Evolutionary conservation across 2,329 filamentous ascomycete species (phyloP), one percentile per base, ranked within the genome.

Genomic region (Colletotrichum costaricense): DNA sequence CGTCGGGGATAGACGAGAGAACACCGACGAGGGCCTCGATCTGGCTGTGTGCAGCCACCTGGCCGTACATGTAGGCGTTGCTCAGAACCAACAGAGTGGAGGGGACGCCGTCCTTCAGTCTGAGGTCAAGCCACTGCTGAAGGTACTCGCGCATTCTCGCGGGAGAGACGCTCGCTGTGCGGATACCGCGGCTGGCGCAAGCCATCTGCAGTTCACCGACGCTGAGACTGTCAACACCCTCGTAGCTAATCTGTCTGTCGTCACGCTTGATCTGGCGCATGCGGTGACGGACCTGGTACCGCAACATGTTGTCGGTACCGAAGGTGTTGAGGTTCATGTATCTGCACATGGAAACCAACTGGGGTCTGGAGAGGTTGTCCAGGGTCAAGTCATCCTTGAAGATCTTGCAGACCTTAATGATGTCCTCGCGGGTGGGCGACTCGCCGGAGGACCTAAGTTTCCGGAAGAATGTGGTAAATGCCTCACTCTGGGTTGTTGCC

Each of bases 251-350:
- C 75, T 95, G 95, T 77, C 92, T 93, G 85, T 99, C 97, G 80
- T 99, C 97, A 75, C 96, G 93, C 91, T 99, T 99, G 88, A 98
- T 98, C 85, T 99, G 97, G 78, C 96, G 92, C 97, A 99, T 99
- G 75, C 96, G 94, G 85, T 98, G 95, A 72, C 97, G 94, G 79
- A 99, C 92, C 82, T 97, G 95, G 86, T 99, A 99, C 68, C 97
- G 94, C 64, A 99, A 92, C 93, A 99, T 97, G 83, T 95, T 94
- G 84, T 99, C 97, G 26, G 97, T 98, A 76, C 97, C 97, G 79
- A 98, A 98, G 0, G 95, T 96, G 86, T 96, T 97, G 69, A 99
- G 90, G 84, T 97, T 98, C 93, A 99, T 95, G 87, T 99, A 99
- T 74, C 94, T 93, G 88, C 97, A 98, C 90, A 98, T 99, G 69